phyloP scores from a whole-genome alignment of 2,329 filamentous ascomycete genomes.

The Capronia americana region DNA sequence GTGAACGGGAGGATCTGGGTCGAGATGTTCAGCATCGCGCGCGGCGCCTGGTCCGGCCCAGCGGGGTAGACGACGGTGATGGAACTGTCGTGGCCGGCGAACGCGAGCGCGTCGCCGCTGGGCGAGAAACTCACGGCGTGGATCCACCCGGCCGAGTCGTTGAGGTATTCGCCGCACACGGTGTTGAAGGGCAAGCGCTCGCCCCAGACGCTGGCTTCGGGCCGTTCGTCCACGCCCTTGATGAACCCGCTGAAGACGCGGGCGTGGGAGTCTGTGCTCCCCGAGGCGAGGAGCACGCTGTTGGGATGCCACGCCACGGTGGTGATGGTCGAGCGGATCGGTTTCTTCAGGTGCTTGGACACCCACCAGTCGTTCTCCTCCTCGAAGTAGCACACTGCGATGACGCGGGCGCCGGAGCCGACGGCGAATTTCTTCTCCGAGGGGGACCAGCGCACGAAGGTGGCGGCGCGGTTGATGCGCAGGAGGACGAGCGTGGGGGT shows the following conservation, averaged over 20 bases:
- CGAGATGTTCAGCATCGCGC: constrained; percentile 85
- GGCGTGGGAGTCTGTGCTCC: constrained; percentile 96
- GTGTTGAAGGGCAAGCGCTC: constrained; percentile 97
- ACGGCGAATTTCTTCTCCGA: constrained; percentile 98
- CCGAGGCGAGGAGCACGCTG: constrained; percentile 90
- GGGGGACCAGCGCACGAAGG: constrained; percentile 95
- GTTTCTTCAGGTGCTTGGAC: constrained; percentile 99
- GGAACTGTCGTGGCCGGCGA: constrained; percentile 93
- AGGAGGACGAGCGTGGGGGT: constrained; percentile 97
- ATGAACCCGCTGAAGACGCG: constrained; percentile 94
- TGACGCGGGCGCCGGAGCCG: constrained; percentile 91
- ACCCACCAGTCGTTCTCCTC: constrained; percentile 99
- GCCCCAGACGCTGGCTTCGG: constrained; percentile 88
- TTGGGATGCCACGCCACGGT: constrained; percentile 97
- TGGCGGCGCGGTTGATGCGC: constrained; percentile 94
- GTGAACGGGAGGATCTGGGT: constrained; percentile 92
- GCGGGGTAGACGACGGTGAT: constrained; percentile 95
- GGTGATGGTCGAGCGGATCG: constrained; percentile 95
- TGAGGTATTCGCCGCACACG: constrained; percentile 93
- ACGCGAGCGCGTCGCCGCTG: constrained; percentile 89
- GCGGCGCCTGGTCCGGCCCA: constrained; percentile 86
- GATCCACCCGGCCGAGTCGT: constrained; percentile 96
- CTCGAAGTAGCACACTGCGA: constrained; percentile 98
- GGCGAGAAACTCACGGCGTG: constrained; percentile 94
- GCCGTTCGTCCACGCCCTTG: constrained; percentile 88